Evolutionary conservation across 352 stramenopile species (phyloP).

Genomic region (Pythium brassicae): DNA sequence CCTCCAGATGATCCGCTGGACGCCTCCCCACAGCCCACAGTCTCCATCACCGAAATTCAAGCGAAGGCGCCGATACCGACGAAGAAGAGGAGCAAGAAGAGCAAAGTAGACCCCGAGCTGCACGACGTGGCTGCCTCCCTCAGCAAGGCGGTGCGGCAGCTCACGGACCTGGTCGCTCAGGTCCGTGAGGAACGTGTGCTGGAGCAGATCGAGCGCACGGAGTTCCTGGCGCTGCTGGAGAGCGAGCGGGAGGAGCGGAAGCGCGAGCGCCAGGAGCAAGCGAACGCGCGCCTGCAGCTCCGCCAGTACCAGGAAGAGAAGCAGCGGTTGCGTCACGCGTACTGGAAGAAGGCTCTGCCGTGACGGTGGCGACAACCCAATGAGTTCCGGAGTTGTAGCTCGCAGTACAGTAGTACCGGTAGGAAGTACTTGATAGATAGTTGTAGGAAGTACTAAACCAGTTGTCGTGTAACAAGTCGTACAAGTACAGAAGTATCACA

Average conservation of each 20-base stretch:
- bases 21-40: too few species aligned
- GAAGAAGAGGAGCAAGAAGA: neutral
- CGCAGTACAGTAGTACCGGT: too few species aligned
- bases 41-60: neutral
- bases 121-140: neutral
- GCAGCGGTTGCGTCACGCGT: neutral
- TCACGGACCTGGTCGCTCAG: neutral
- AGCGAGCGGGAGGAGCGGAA: neutral
- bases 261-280: neutral
- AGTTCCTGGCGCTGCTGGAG: neutral
- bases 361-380: too few species aligned
- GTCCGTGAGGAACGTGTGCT: neutral
- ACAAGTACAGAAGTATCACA: too few species aligned
- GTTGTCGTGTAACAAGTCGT: too few species aligned
- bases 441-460: too few species aligned
- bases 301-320: too few species aligned
- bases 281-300: neutral
- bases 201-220: neutral
- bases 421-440: too few species aligned
- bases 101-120: neutral
- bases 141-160: neutral
- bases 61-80: neutral
- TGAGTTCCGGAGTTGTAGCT: too few species aligned
- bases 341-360: too few species aligned
- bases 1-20: too few species aligned